phyloP scores from a whole-genome alignment of 140 eudicot genomes.

The Erigeron philadelphicus region DNA sequence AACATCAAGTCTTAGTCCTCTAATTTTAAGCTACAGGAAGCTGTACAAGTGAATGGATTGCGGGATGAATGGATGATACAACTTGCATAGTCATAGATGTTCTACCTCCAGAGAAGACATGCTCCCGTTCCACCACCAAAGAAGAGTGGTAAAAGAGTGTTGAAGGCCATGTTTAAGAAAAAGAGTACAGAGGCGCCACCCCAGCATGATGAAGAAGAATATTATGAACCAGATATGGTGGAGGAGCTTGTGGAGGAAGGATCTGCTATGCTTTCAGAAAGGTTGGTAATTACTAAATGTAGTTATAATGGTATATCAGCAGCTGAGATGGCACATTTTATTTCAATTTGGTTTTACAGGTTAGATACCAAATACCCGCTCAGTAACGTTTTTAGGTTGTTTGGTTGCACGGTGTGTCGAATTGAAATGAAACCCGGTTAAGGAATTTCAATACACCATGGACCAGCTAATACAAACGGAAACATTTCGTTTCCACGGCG shows the following conservation, averaged over 20 bases:
- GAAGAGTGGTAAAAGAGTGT: constrained; percentile 65
- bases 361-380: constrained; percentile 84
- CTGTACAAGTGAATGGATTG: constrained; percentile 74
- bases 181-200: constrained; percentile 63
- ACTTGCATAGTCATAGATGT: constrained; percentile 90
- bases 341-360: constrained; percentile 44
- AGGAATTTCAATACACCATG: constrained; percentile 77
- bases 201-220: constrained; percentile 42
- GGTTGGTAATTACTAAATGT: constrained; percentile 36
- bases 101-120: constrained; percentile 59
- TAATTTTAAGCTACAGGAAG: constrained; percentile 49
- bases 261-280: constrained; percentile 82
- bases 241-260: constrained; percentile 94
- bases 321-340: constrained; percentile 4
- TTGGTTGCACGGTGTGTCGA: constrained; percentile 78
- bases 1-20: constrained; percentile 7
- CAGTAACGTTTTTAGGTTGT: constrained; percentile 73
- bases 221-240: constrained; percentile 66
- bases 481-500: no score
- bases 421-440: constrained; percentile 89
- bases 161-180: constrained; percentile 75
- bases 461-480: no score
- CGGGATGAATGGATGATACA: constrained; percentile 96
- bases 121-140: constrained; percentile 62
- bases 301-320: neutral